Evolutionary conservation across 192 early-diverging fungal species (phyloP).

Genomic region (Podila clonocystis): DNA sequence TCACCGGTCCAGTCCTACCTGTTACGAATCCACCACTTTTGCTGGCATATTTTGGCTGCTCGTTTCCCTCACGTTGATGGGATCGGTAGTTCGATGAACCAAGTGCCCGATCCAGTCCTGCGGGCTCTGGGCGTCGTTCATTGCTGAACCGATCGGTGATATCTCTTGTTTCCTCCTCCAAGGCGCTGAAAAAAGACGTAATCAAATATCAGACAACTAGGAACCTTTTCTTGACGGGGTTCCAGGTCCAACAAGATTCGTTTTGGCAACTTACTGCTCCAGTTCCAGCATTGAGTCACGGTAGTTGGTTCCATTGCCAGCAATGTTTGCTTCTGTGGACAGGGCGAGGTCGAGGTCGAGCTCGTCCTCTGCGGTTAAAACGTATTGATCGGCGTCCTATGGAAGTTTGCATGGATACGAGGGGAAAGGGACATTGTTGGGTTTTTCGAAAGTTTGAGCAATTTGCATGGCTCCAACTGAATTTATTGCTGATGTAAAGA

Average conservation of each 20-base stretch:
- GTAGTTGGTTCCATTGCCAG: not conserved
- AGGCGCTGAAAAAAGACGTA: slow-evolving; percentile 1
- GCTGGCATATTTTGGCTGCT: slow-evolving; percentile 25
- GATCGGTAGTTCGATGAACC: not conserved
- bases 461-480: no score
- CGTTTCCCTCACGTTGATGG: not conserved
- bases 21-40: slow-evolving; percentile 40
- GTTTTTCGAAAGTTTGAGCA: no score
- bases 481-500: not conserved
- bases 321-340: not conserved
- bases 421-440: not conserved
- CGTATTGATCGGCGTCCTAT: not conserved
- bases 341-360: slow-evolving; percentile 17
- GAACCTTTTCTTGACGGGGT: no score
- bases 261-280: slow-evolving; percentile 23
- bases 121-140: slow-evolving; percentile 30
- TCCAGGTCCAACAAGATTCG: no score
- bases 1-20: slow-evolving; percentile 1
- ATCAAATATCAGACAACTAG: not conserved
- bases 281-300: slow-evolving; percentile 33
- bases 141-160: slow-evolving; percentile 31
- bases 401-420: not conserved
- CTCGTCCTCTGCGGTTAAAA: slow-evolving; percentile 26
- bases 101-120: slow-evolving; percentile 36
- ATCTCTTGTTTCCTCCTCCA: slow-evolving; percentile 39